These are phyloP conservation scores for Cercospora sojina DNA, from an alignment of 2,329 filamentous ascomycete species.

Conservation along the genomic window DNA sequence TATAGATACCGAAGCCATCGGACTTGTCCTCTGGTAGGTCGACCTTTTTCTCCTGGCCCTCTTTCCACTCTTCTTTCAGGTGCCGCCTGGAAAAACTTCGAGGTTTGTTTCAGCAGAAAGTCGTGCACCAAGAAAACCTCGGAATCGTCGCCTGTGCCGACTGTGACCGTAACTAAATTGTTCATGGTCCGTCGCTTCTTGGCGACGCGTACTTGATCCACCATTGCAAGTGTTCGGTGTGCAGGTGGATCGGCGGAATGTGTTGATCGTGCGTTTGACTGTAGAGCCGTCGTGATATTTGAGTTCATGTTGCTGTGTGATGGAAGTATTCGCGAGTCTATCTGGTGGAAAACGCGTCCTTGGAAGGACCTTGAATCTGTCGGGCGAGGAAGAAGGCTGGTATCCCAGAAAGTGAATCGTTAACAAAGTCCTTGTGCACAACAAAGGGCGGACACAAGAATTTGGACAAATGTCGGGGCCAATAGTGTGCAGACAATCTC, in stretches of 20 bases:
- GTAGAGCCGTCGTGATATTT: neutral
- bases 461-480: neutral
- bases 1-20: slow-evolving; percentile 11
- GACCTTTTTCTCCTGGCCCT: slow-evolving; percentile 5
- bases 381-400: neutral
- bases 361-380: neutral
- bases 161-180: slow-evolving; percentile 11
- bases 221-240: neutral
- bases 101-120: slow-evolving; percentile 1
- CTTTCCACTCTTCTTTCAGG: slow-evolving; percentile 15
- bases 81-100: slow-evolving; percentile 12
- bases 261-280: neutral
- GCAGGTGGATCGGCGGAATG: neutral
- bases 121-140: slow-evolving; percentile 15
- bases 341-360: neutral
- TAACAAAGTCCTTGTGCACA: neutral
- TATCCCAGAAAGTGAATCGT: neutral
- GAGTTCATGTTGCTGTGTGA: neutral
- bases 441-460: neutral
- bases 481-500: neutral
- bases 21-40: slow-evolving; percentile 12
- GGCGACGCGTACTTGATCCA: neutral
- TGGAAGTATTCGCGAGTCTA: neutral
- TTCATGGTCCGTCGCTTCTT: slow-evolving; percentile 8
- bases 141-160: neutral